Evolutionary conservation across 164 flowering plant genomes (phyloP).

Genomic region (Litsea cubeba): DNA sequence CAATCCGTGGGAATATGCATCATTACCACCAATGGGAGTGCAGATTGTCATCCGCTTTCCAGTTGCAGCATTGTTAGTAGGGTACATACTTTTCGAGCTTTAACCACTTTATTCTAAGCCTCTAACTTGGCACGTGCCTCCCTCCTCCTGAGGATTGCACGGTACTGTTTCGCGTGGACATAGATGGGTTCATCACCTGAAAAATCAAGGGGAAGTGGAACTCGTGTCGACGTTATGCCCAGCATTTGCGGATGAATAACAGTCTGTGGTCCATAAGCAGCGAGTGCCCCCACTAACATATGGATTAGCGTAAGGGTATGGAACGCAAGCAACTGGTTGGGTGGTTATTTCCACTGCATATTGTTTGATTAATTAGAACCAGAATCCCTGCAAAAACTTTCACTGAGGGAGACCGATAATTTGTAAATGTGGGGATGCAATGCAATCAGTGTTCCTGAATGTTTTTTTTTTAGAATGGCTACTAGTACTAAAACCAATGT

Average conservation of each 20-base stretch:
- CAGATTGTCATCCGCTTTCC: not conserved
- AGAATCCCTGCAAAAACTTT: no score
- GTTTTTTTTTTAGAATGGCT: no score
- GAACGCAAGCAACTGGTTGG: slow-evolving; percentile 29
- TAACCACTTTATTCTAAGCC: slow-evolving; percentile 71
- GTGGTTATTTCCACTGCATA: no score
- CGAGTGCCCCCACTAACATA: slow-evolving; percentile 36
- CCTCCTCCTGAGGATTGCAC: slow-evolving; percentile 72
- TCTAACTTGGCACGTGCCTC: slow-evolving; percentile 80
- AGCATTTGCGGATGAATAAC: slow-evolving; percentile 52
- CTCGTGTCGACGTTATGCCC: slow-evolving; percentile 47
- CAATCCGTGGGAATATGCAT: not conserved
- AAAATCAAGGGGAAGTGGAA: slow-evolving; percentile 61
- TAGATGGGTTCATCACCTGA: slow-evolving; percentile 74
- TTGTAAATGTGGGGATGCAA: no score
- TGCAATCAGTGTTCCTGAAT: no score
- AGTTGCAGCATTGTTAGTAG: not conserved
- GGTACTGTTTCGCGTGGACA: slow-evolving; percentile 83
- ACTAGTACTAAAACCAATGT: no score
- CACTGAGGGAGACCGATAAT: no score
- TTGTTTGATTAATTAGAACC: no score
- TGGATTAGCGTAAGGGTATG: slow-evolving; percentile 50
- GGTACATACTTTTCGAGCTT: slow-evolving; percentile 52
- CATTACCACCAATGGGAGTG: not conserved
- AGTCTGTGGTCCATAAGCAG: slow-evolving; percentile 54